Evolutionary conservation across 2,329 filamentous ascomycete genomes (phyloP), one percentile per base, ranked within the genome.

Genomic region (Diplodia corticola): DNA sequence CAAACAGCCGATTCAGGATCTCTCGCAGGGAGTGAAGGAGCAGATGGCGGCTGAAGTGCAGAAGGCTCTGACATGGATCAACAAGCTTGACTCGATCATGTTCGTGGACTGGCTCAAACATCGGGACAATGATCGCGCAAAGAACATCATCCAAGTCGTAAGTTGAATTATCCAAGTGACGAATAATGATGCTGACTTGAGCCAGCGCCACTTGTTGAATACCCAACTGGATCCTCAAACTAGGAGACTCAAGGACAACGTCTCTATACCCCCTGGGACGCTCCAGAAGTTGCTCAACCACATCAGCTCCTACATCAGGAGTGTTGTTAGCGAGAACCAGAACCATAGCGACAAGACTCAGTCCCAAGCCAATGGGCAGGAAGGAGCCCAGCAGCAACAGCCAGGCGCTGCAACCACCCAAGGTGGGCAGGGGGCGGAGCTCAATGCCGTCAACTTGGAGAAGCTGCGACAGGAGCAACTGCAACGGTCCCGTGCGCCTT

Each of bases 401-500:
- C 61, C 48, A n/a, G 30, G 20, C 3, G 44, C 51, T 24, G 48
- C 64, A 44, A 55, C 71, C 53, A 7, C 72, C 63, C 63, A 64
- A 57, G 63, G 63, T 12, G 57, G 57, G 13, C 63, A 64, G 35
- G 33, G 50, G 5, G 63, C 63, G 26, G 74, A 76, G 69, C 71
- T 79, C 49, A 79, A 76, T 67, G 75, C 74, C 50, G 75, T 72
- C 28, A 78, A 78, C 64, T 48, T 67, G 20, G 57, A 67, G 44
- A 60, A 53, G 48, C 26, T 65, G 33, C 66, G 53, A 24, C 61
- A 67, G 15, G 81, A 74, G 78, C 81, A 70, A 77, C 77, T 75
- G 59, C 81, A 83, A 67, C 80, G 83, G 66, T 77, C 63, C 2
- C 37, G 63, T 13, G 37, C 50, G 26, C 40, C 50, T 35, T 64